Evolutionary conservation across 2,329 filamentous ascomycete species (phyloP).

Genomic region (Fusarium longipes): DNA sequence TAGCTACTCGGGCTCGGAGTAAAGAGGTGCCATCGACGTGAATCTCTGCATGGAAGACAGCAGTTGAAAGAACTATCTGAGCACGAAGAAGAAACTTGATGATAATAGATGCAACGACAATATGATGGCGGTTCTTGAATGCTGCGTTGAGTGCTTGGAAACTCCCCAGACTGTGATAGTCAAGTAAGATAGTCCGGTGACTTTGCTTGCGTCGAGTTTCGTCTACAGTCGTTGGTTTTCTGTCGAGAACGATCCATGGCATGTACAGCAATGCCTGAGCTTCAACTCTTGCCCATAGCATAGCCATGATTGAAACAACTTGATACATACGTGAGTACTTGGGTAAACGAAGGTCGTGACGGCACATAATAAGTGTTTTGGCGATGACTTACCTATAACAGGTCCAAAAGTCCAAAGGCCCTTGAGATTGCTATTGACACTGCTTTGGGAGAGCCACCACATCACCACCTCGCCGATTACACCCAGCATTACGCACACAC

Average conservation of each 20-base stretch:
- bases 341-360: not conserved
- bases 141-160: conserved; percentile 37
- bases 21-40: conserved; percentile 31
- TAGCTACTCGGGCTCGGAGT: conserved; percentile 34
- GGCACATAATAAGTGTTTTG: conserved; percentile 17
- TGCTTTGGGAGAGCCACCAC: conserved; percentile 39
- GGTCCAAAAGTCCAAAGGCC: conserved; percentile 48
- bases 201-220: conserved; percentile 47
- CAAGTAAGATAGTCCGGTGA: conserved; percentile 45
- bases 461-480: conserved; percentile 42
- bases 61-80: conserved; percentile 46
- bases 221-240: conserved; percentile 38
- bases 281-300: conserved; percentile 47
- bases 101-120: conserved; percentile 40
- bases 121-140: conserved; percentile 44
- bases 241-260: conserved; percentile 47
- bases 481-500: conserved; percentile 34
- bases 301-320: conserved; percentile 44
- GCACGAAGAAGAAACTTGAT: conserved; percentile 42
- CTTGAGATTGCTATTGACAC: conserved; percentile 28
- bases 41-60: conserved; percentile 42
- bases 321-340: conserved; percentile 13
- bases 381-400: conserved; percentile 43
- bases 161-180: conserved; percentile 43
- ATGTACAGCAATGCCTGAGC: conserved; percentile 45